A percentile compares a stretch with the other conserved stretches of the same genome.
phyloP scores from a whole-genome alignment of 169 alveolate genomes.

The Eimeria sp. region DNA sequence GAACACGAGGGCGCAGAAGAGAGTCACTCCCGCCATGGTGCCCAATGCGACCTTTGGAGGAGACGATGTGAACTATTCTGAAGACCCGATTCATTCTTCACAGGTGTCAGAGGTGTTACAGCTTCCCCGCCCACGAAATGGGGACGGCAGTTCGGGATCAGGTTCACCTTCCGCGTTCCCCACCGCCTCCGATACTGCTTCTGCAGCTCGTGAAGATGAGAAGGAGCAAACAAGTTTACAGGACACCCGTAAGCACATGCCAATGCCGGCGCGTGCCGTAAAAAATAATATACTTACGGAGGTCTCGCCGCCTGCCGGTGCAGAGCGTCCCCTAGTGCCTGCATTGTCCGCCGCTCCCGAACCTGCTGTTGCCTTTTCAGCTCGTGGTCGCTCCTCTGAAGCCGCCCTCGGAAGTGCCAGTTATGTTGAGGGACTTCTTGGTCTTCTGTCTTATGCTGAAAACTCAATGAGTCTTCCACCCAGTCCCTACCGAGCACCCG shows the following conservation, averaged over 20 bases:
- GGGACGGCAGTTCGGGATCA: background rate
- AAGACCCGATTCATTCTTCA: background rate
- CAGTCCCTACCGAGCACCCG: background rate
- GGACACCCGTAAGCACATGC: background rate
- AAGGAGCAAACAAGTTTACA: background rate
- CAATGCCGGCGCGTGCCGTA: background rate
- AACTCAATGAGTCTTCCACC: background rate
- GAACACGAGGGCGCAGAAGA: background rate
- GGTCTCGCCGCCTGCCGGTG: background rate
- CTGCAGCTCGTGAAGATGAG: background rate
- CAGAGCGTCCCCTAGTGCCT: background rate
- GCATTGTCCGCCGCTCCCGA: background rate
- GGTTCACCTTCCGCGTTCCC: background rate
- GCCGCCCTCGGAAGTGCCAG: background rate
- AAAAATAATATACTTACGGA: background rate
- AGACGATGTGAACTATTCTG: background rate
- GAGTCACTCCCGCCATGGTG: background rate
- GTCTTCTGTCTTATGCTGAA: background rate
- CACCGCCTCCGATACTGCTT: background rate
- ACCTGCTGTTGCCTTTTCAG: background rate
- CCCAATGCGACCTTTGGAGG: background rate
- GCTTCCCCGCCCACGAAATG: background rate
- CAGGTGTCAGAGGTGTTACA: background rate
- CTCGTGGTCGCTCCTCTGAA: background rate
- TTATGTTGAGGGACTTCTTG: background rate